Evolutionary conservation across 1,284 basidiomycete species (phyloP), one percentile per base, ranked within the genome.

Genomic region (Ceraceosorus guamensis): DNA sequence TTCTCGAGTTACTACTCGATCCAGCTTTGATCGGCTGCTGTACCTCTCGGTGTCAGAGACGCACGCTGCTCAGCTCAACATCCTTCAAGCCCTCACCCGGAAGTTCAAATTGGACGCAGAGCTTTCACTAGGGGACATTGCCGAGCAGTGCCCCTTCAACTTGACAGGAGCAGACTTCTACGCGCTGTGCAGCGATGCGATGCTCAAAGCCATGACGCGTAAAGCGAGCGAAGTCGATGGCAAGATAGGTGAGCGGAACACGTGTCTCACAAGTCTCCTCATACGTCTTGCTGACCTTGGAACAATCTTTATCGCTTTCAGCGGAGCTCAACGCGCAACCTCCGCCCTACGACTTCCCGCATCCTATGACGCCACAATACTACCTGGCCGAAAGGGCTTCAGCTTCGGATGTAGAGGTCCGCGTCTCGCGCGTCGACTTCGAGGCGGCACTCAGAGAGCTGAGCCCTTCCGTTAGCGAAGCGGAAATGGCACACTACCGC

Each of bases 21-120:
- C 10, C 66, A 91, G 93, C 61, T 99, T 99, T 79, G 95, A 99
- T 76, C 87, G 91, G 8, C 86, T 98, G 87, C 81, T 99, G 32
- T 99, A 98, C 77, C 83, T 99, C 49, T 89, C 89, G 31, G 86
- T 97, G n/a, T 87, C 87, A 77, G 83, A 87, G 53, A 89, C 87
- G 0, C 87, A 97, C 77, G 82, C 84, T 44, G 88, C 87, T 2
- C 93, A 98, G 73, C 79, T 87, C 41, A 86, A 87, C 65, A 92
- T 98, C 70, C 79, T 98, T 0, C 83, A 87, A 71, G 92, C 95
- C 1, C 79, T 97, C 55, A 97, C 95, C 2, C 80, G 92, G 57
- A 96, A 93, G 76, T 97, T 98, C 80, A 84, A 83, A 49, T 81
- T 97, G 30, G 83, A 89, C 65, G 81, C 85, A 0, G 79, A 79